Conservation (phyloP, 2,329 filamentous ascomycete species). For the Fusarium subtropicale region DNA sequence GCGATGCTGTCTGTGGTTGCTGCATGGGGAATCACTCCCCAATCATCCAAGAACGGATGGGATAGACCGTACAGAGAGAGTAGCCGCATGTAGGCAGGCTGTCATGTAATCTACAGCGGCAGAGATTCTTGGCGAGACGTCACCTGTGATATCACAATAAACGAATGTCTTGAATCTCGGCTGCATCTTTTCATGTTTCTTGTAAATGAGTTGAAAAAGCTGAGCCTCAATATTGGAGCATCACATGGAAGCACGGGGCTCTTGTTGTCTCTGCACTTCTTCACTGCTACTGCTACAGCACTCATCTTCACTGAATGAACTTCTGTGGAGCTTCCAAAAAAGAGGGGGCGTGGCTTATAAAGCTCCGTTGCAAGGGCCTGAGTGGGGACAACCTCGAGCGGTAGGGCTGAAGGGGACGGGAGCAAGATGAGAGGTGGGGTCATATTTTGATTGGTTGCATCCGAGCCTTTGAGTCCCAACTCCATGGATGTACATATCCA, state of each 20-base stretch:
- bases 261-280: too few species aligned
- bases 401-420: conserved; percentile 45
- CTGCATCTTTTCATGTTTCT: background rate
- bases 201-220: background rate
- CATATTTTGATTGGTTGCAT: conserved; percentile 23
- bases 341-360: conserved; percentile 20
- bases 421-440: conserved; percentile 37
- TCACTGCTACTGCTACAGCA: background rate
- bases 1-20: conserved; percentile 25
- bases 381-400: conserved; percentile 7
- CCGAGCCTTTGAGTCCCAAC: conserved; percentile 7
- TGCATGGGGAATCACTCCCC: conserved; percentile 20
- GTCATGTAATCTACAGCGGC: background rate
- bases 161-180: background rate
- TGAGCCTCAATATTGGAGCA: conserved; percentile 2
- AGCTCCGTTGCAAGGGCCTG: conserved; percentile 11
- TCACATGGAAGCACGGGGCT: background rate
- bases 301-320: background rate
- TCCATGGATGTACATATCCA: conserved; percentile 16
- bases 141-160: background rate
- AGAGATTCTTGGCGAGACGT: conserved; percentile 13
- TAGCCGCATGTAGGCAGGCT: conserved; percentile 26
- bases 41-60: background rate
- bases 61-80: background rate
- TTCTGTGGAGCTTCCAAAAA: conserved; percentile 18